Evolutionary conservation across 306 rosid species (phyloP), one percentile per base, ranked within the genome.

Genomic region (Pachyrhizus erosus): DNA sequence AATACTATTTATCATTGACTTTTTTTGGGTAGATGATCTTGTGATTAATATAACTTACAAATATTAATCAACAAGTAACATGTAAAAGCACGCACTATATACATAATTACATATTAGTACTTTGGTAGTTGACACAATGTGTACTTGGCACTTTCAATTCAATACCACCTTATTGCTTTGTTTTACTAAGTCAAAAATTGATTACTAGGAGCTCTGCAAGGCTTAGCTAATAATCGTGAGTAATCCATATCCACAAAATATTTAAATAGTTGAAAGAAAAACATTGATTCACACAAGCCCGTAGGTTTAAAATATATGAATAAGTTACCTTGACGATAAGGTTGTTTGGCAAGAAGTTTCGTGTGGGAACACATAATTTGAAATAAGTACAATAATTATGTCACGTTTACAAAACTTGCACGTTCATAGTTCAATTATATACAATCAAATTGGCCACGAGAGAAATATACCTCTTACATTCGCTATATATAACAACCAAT

Each of bases 401-500:
- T 18, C 73, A 70, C 74, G 43, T 27, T 10, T 43, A 43, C 13
- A 3, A 40, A 34, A 9, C 31, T 27, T 78, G 52, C 75, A 83
- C 87, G 83, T 51, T 78, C 77, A 7, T 23, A 2, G 2, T 75
- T 82, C 20, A 45, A 24, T 68, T 12, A 29, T 66, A n/a, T 77
- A 58, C 3, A 20, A 3, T 67, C 17, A 54, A 65, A 11, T 76
- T 70, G 46, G 29, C 0, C 24, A 71, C 21, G 33, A 42, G 57
- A 37, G 43, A 70, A 61, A 84, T 84, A 84, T 64, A 21, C 72
- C 80, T 72, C 54, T 65, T 40, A 40, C 5, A 72, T 40, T 77
- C 7, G 42, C 29, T 68, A 62, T 78, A 84, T 72, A 76, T 55
- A 29, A 51, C 3, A 48, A 78, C 77, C 80, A 84, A 29, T 21